phyloP scores from a whole-genome alignment of 2,329 filamentous ascomycete genomes.

The Celoporthe dispersa region DNA sequence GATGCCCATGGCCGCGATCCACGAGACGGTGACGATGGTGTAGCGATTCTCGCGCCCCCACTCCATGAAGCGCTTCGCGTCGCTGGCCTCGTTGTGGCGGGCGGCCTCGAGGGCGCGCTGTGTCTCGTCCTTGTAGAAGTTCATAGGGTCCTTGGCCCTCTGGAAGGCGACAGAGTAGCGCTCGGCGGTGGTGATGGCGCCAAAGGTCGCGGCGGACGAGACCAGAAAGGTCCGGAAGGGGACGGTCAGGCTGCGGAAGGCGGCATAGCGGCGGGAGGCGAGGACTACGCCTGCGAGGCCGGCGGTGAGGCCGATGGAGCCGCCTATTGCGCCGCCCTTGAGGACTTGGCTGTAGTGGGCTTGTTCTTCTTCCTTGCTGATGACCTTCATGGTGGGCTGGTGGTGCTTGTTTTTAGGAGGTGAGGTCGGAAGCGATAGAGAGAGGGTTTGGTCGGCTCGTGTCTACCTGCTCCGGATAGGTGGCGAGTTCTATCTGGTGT shows the following conservation, averaged over 20 bases:
- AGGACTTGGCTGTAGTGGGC: constrained; percentile 84
- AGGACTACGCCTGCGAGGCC: constrained; percentile 71
- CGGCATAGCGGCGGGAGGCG: constrained; percentile 72
- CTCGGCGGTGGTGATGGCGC: constrained; percentile 87
- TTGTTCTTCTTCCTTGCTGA: constrained; percentile 90
- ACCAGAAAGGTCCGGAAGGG: constrained; percentile 92
- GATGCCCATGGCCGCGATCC: constrained; percentile 79
- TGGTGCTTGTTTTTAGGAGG: constrained; percentile 7
- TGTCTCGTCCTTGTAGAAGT: constrained; percentile 67
- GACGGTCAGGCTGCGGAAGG: constrained; percentile 78
- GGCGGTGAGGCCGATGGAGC: constrained; percentile 66
- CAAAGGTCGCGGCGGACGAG: constrained; percentile 80
- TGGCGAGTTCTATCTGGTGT: neutral
- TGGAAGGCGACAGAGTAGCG: constrained; percentile 70
- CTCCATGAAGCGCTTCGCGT: constrained; percentile 58
- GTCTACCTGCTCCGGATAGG: neutral
- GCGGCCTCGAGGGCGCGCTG: constrained; percentile 59
- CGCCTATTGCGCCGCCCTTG: constrained; percentile 78
- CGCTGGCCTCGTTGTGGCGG: constrained; percentile 57
- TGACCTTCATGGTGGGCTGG: constrained; percentile 78
- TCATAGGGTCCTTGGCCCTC: constrained; percentile 67
- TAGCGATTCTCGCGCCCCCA: constrained; percentile 85
- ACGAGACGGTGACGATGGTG: constrained; percentile 79
- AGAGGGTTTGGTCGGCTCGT: constrained; percentile 2
- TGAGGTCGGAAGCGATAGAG: neutral